Base-by-base conservation (phyloP, 2,329 filamentous ascomycete genomes). In the Apiospora sp. region DNA sequence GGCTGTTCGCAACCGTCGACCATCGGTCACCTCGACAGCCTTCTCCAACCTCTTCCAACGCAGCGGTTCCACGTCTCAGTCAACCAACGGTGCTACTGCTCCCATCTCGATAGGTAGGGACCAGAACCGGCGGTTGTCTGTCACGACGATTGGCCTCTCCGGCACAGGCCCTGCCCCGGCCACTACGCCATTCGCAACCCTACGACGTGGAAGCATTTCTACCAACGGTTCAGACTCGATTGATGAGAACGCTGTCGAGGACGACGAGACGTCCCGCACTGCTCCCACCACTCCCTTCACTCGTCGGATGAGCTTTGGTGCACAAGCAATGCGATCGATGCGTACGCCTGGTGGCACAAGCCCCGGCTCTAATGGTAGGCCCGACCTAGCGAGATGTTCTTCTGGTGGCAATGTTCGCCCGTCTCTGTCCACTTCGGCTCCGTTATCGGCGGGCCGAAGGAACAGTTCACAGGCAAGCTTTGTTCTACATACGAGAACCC, bases 281-380 rank as follows among this genome's bases (percentile, higher is more conserved):
- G 87, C 88, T 22, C 92, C 94, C 46, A 88, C 86, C 71, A 93
- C 93, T 16, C 94, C 95, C 46, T 96, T 95, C 80, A 90, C 90
- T 73, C 92, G 95, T 77, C 93, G 95, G 73, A 92, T 98, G 86
- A 98, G 95, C 84, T 97, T 98, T 79, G 95, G 96, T 74, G 92
- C 93, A 74, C 91, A 94, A 81, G 93, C 93, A 76, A 87, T 95
- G 82, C 89, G 91, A 77, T 92, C 91, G 83, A 89, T 93, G 78
- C 92, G 91, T 77, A 85, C 85, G 75, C 84, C 86, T 71, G 84
- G 84, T 48, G 87, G 87, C 78, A 86, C 86, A 79, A 92, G 91
- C 80, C 87, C 91, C 80, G 90, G 89, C 79, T 82, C 84, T 80
- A 90, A 89, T 84, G 91, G 90, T 91, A 90, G 88, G 87, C 85